phyloP scores from a whole-genome alignment of 1,284 basidiomycete species.

The Heterobasidion occidentale region DNA sequence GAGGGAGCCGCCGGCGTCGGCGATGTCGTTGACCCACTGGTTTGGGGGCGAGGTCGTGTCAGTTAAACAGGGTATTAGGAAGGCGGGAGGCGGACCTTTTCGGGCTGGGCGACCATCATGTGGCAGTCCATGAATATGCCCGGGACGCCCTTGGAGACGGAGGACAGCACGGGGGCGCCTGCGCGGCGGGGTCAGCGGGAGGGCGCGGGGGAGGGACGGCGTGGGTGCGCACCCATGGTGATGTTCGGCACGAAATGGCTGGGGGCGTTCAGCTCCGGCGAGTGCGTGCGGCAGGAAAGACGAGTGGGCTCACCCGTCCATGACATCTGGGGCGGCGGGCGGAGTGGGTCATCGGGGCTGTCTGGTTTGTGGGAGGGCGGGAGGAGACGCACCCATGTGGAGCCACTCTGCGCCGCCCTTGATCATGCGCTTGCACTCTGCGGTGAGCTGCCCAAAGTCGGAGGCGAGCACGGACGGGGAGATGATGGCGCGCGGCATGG shows the following conservation, averaged over 20 bases:
- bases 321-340: conserved; percentile 61
- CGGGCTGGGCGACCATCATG: conserved; percentile 98
- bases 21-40: conserved; percentile 95
- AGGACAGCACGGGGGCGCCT: conserved; percentile 88
- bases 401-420: conserved; percentile 91
- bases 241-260: conserved; percentile 99
- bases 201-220: conserved; percentile 6
- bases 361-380: not conserved
- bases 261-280: conserved; percentile 12
- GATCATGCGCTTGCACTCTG: conserved; percentile 92
- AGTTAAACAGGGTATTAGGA: not conserved
- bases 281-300: conserved; percentile 7
- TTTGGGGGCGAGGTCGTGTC: not conserved
- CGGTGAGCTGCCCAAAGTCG: conserved; percentile 89
- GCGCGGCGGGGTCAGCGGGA: conserved; percentile 13
- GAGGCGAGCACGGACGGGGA: conserved; percentile 88
- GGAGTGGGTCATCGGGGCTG: not conserved
- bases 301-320: conserved; percentile 72
- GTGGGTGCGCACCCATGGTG: conserved; percentile 69
- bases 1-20: conserved; percentile 88
- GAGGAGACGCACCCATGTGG: conserved; percentile 74
- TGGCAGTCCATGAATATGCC: conserved; percentile 99
- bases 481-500: conserved; percentile 82
- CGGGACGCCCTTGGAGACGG: conserved; percentile 85
- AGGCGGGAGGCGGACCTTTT: conserved; percentile 48